Conservation (phyloP, 2,329 filamentous ascomycete genomes). For the Alternaria gansuensis region DNA sequence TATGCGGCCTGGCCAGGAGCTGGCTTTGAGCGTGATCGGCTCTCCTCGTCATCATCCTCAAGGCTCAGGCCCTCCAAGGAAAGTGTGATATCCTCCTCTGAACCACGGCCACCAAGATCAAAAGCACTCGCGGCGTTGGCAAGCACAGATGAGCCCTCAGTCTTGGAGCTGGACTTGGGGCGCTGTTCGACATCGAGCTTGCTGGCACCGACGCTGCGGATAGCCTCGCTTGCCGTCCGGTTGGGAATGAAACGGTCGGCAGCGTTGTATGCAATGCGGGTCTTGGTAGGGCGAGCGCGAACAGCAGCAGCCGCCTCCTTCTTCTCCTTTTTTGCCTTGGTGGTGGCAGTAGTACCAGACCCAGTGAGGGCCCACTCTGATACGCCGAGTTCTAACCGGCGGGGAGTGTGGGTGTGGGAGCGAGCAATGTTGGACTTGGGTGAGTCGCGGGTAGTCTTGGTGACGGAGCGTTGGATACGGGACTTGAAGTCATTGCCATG, state of each 20-base stretch:
- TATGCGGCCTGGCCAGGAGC: conserved; percentile 90
- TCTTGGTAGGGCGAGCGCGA: conserved; percentile 50
- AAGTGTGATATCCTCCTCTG: conserved; percentile 75
- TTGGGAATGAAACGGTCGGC: conserved; percentile 97
- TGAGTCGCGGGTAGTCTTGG: conserved; percentile 77
- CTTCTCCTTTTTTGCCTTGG: conserved; percentile 52
- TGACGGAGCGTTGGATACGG: conserved; percentile 75
- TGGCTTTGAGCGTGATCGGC: conserved; percentile 73
- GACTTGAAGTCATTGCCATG: conserved; percentile 77
- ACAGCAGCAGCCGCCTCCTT: conserved; percentile 42
- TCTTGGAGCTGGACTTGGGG: conserved; percentile 74
- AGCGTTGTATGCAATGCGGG: conserved; percentile 65
- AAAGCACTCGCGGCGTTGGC: conserved; percentile 75
- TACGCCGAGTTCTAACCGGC: conserved; percentile 87
- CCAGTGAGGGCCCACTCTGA: conserved; percentile 92
- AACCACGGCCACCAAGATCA: conserved; percentile 67
- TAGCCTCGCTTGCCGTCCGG: conserved; percentile 86
- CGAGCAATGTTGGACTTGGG: conserved; percentile 96
- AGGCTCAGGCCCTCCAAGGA: conserved; percentile 83
- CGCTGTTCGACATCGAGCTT: conserved; percentile 73
- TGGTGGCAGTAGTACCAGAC: conserved; percentile 66
- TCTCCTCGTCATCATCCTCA: conserved; percentile 72
- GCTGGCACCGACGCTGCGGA: conserved; percentile 79
- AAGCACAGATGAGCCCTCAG: conserved; percentile 78
- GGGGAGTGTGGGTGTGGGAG: conserved; percentile 70